Evolutionary conservation across 2,329 filamentous ascomycete species (phyloP).

Genomic region (Epichloe amarillans): DNA sequence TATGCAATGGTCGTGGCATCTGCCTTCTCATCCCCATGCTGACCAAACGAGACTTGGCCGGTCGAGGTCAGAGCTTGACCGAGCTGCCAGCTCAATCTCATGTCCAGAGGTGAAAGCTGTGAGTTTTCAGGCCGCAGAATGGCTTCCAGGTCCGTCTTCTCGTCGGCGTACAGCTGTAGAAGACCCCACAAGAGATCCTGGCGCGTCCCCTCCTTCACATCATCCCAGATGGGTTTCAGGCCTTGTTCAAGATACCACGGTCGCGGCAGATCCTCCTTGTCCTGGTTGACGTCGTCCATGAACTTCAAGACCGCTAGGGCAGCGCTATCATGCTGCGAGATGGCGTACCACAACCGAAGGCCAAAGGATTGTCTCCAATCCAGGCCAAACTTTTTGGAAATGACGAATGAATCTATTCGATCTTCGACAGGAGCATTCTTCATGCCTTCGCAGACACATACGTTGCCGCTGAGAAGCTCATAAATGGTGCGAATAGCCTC

Average conservation of each 20-base stretch:
- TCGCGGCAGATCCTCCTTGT: conserved; percentile 58
- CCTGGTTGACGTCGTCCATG: conserved; percentile 56
- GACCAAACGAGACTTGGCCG: conserved; percentile 37
- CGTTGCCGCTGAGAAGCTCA: conserved; percentile 76
- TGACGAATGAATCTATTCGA: conserved; percentile 63
- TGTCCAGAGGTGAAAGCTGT: conserved; percentile 60
- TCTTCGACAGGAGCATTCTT: conserved; percentile 64
- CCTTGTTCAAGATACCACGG: conserved; percentile 56
- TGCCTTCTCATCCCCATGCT: conserved; percentile 43
- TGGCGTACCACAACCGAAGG: conserved; percentile 80
- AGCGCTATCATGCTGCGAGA: conserved; percentile 53
- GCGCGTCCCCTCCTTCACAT: conserved; percentile 41
- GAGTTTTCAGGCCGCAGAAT: conserved; percentile 65
- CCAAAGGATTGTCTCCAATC: conserved; percentile 94
- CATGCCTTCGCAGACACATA: conserved; percentile 70
- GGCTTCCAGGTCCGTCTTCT: conserved; percentile 46
- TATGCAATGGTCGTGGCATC: conserved; percentile 57
- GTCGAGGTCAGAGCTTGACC: conserved; percentile 49
- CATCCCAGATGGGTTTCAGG: conserved; percentile 45
- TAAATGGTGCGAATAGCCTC: conserved; percentile 78
- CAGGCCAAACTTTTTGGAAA: conserved; percentile 74
- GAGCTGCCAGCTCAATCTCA: conserved; percentile 74
- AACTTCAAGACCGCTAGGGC: conserved; percentile 62
- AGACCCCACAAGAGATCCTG: conserved; percentile 82
- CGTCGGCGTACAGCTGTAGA: conserved; percentile 63